Base-by-base conservation (phyloP, 2,329 filamentous ascomycete genomes). In the Aspergillus eucalypticola region DNA sequence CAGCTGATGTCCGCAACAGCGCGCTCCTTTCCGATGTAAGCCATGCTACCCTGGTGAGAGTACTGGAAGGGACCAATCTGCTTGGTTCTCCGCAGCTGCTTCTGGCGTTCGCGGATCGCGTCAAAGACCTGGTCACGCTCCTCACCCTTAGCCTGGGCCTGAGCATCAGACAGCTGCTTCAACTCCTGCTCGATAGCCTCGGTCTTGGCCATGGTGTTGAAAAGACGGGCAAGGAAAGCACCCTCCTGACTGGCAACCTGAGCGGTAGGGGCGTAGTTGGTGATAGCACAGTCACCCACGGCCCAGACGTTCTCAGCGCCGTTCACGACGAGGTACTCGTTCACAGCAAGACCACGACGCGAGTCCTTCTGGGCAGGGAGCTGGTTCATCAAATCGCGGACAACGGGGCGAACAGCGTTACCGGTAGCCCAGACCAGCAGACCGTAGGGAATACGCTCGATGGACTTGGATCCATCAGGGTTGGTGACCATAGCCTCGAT, bases 131-230 rank as follows among this genome's bases (percentile, higher is more conserved):
- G 71, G 70, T 86, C 82, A 61, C 86, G 81, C 58, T 82, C 78
- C 35, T 86, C 84, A 54, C 84, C 81, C 73, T 88, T 88, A 57
- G 91, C 87, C n/a, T 88, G 84, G 71, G 88, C 87, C 71, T 85
- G 83, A 66, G 85, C 82, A 8, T 81, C 78, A 19, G 86, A 87
- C 17, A 98, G 86, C 58, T 87, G 81, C 64, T 85, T 82, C 59
- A 99, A 86, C 73, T 93, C 86, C 38, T 77, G 69, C 82, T 98
- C 92, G 65, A 97, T 87, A 54, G 84, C 82, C 72, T 96, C 89
- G 2, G 92, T 96, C 86, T 93, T 96, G 76, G 93, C 95, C 91
- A 98, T 96, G 79, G 95, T 96, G 85, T 99, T 99, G 85, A 99
- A 97, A 62, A 99, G 87, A 65, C 91, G 88, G 42, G 92, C 95